phyloP scores from a whole-genome alignment of 805 yeast genomes.

The Nakazawaea populi region DNA sequence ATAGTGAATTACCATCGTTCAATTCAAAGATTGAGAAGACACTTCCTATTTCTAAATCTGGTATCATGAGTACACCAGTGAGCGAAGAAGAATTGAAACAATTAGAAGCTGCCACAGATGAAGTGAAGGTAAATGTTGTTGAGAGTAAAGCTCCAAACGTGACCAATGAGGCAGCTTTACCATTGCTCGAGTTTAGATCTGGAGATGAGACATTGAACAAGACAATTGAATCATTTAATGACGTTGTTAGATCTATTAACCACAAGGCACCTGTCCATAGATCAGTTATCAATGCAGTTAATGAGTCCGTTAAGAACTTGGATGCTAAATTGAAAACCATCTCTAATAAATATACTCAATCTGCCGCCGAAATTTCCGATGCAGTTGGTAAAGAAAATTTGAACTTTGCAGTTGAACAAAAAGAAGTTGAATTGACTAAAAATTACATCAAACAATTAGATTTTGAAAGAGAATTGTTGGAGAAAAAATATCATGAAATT shows the following conservation, averaged over 20 bases:
- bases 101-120: neutral
- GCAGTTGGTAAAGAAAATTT: conserved; percentile 24
- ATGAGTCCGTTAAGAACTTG: conserved; percentile 15
- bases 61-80: conserved; percentile 28
- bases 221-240: conserved; percentile 29
- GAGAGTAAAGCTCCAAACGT: conserved; percentile 13
- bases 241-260: conserved; percentile 25
- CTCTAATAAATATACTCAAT: conserved; percentile 13
- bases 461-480: conserved; percentile 54
- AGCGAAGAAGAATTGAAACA: conserved; percentile 17
- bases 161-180: conserved; percentile 18
- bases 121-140: conserved; percentile 1
- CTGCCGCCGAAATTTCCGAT: conserved; percentile 17
- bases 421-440: conserved; percentile 54
- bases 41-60: conserved; percentile 32
- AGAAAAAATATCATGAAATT: conserved; percentile 50
- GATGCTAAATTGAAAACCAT: conserved; percentile 16
- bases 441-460: conserved; percentile 57
- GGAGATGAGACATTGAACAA: conserved; percentile 26
- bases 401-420: conserved; percentile 22
- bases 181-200: conserved; percentile 24
- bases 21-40: conserved; percentile 33
- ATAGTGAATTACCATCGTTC: conserved; percentile 20
- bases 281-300: conserved; percentile 18
- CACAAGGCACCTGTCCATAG: conserved; percentile 15